A percentile compares a stretch with the other conserved stretches of the same genome.
phyloP scores from a whole-genome alignment of 2,329 filamentous ascomycete species.

The Penicillium oxalicum region DNA sequence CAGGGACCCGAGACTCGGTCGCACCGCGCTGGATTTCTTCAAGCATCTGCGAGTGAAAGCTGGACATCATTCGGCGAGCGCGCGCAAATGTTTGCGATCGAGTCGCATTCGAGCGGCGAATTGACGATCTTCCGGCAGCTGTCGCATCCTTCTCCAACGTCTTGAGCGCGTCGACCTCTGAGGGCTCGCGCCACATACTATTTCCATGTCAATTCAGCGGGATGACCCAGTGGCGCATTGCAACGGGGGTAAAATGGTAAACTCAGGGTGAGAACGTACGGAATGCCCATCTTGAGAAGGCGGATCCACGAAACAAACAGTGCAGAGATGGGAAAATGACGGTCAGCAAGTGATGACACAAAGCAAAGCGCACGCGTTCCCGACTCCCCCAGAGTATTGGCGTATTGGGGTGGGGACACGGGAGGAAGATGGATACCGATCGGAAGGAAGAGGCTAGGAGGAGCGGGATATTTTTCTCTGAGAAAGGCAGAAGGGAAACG shows the following conservation, averaged over 20 bases:
- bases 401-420: constrained; percentile 7
- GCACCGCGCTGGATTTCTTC: constrained; percentile 31
- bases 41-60: constrained; percentile 23
- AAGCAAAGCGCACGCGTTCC: neutral
- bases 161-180: constrained; percentile 37
- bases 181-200: constrained; percentile 51
- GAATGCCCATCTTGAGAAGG: constrained; percentile 34
- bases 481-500: neutral
- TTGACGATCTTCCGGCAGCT: constrained; percentile 51
- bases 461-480: constrained; percentile 6
- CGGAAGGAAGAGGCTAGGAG: constrained; percentile 14
- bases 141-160: constrained; percentile 49
- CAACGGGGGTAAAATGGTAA: constrained; percentile 4
- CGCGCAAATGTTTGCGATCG: constrained; percentile 25
- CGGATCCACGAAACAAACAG: constrained; percentile 5
- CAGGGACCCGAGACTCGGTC: constrained; percentile 16
- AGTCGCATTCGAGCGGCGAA: constrained; percentile 48
- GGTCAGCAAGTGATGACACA: constrained; percentile 6
- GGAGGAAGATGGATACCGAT: constrained; percentile 18
- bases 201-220: constrained; percentile 24
- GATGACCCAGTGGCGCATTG: constrained; percentile 14
- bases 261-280: constrained; percentile 30
- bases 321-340: constrained; percentile 8
- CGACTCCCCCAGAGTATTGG: constrained; percentile 5
- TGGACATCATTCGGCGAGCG: constrained; percentile 25